These are phyloP conservation scores for Cyberlindnera samutprakarnensis DNA, from an alignment of 805 yeast genomes.

Conservation along the genomic window DNA sequence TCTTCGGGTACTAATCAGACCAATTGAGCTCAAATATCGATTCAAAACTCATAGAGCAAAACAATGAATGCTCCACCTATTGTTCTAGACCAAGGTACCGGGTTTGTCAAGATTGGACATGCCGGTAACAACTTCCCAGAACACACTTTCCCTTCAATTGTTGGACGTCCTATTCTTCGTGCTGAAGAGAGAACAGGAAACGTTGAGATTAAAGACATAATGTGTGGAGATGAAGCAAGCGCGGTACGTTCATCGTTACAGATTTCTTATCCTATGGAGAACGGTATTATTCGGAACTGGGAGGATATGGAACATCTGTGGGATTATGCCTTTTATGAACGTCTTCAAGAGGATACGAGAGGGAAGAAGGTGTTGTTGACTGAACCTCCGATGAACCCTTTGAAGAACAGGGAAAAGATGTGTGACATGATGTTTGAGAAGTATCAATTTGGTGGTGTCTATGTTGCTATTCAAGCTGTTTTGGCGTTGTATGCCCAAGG, in stretches of 20 bases:
- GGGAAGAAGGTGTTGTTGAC: slow-evolving; percentile 83
- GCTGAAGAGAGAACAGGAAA: slow-evolving; percentile 86
- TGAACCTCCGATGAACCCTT: slow-evolving; percentile 97
- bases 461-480: slow-evolving; percentile 97
- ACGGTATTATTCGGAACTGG: slow-evolving; percentile 96
- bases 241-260: slow-evolving; percentile 85
- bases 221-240: slow-evolving; percentile 96
- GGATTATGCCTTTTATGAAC: slow-evolving; percentile 95
- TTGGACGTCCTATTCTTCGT: slow-evolving; percentile 93
- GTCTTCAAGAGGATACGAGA: slow-evolving; percentile 72
- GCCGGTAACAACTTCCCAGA: slow-evolving; percentile 98
- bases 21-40: too few species aligned
- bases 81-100: slow-evolving; percentile 98
- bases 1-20: too few species aligned
- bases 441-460: slow-evolving; percentile 85
- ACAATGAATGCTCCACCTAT: slow-evolving; percentile 21
- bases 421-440: slow-evolving; percentile 89
- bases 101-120: slow-evolving; percentile 94
- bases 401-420: slow-evolving; percentile 84
- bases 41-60: too few species aligned
- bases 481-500: slow-evolving; percentile 97
- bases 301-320: slow-evolving; percentile 97
- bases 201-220: slow-evolving; percentile 83
- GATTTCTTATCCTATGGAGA: slow-evolving; percentile 97
- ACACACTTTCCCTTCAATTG: slow-evolving; percentile 93